Evolutionary conservation across 495 filamentous ascomycete genomes (phyloP).

Genomic region (Gamarada debralockiae): DNA sequence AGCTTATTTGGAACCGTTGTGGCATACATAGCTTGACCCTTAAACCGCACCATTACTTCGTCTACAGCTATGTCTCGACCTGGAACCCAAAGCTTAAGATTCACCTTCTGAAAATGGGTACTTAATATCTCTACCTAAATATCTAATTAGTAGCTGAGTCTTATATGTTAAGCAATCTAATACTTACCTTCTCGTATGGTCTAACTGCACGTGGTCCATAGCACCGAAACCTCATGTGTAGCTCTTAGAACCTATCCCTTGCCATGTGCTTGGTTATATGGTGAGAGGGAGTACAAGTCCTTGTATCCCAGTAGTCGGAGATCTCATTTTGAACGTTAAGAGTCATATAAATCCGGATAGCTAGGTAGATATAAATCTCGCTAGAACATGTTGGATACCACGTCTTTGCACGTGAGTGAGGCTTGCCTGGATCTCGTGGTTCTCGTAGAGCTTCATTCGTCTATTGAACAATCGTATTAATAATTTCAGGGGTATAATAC

Average conservation of each 20-base stretch:
- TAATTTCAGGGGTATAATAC: constrained; percentile 1
- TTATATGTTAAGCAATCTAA: background rate
- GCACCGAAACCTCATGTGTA: background rate
- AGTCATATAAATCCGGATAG: constrained; percentile 3
- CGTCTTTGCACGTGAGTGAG: constrained; percentile 23
- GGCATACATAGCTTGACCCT: background rate
- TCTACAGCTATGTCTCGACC: background rate
- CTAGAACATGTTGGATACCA: background rate
- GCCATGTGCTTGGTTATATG: background rate
- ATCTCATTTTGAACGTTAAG: background rate
- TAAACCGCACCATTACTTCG: background rate
- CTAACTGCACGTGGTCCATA: no score
- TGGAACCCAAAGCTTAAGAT: background rate
- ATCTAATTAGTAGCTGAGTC: background rate
- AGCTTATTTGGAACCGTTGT: background rate
- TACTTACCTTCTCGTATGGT: background rate
- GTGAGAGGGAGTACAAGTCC: background rate
- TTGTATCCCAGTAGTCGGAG: background rate
- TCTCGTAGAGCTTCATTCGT: background rate
- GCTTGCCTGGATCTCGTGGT: background rate
- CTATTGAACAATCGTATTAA: background rate
- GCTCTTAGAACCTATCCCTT: constrained; percentile 3
- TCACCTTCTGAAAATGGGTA: background rate
- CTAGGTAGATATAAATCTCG: constrained; percentile 1
- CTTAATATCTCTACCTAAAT: background rate